phyloP scores from a whole-genome alignment of 352 stramenopile species.

The Globisporangium iwayamae region DNA sequence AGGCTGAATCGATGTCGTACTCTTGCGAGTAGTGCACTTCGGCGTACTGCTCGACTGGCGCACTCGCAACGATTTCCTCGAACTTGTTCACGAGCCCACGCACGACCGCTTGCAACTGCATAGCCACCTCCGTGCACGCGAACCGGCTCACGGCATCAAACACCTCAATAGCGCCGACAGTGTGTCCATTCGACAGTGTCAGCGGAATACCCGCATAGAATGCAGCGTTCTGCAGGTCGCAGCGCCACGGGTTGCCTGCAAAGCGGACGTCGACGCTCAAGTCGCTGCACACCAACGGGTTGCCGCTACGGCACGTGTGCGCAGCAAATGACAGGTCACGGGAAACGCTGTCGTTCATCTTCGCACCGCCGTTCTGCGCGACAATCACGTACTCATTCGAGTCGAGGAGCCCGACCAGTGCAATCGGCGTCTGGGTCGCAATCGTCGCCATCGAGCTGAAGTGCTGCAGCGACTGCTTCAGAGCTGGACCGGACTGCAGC shows the following conservation, averaged over 20 bases:
- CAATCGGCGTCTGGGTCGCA: constrained; percentile 61
- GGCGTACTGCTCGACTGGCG: constrained; percentile 14
- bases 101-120: constrained; percentile 72
- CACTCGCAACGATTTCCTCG: constrained; percentile 55
- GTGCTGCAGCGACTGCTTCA: constrained; percentile 55
- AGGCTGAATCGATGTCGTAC: constrained; percentile 14
- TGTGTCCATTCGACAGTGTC: constrained; percentile 61
- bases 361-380: constrained; percentile 34
- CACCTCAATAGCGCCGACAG: constrained; percentile 69
- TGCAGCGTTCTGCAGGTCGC: constrained; percentile 34
- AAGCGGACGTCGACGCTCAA: constrained; percentile 65
- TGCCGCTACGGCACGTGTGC: constrained; percentile 65
- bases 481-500: constrained; percentile 32
- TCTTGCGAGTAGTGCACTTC: constrained; percentile 7
- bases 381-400: constrained; percentile 50
- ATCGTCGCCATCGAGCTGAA: constrained; percentile 82
- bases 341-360: constrained; percentile 19
- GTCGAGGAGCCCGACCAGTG: constrained; percentile 61
- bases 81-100: constrained; percentile 70
- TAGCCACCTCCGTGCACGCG: constrained; percentile 58
- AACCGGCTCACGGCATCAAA: constrained; percentile 51
- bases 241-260: constrained; percentile 50
- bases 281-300: constrained; percentile 64
- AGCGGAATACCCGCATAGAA: constrained; percentile 86
- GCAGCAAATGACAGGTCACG: constrained; percentile 49